Percentiles rank a stretch among this genome's conserved stretches.
Evolutionary conservation across 495 filamentous ascomycete genomes (phyloP).

Genomic region (Penicillium macrosclerotiorum): DNA sequence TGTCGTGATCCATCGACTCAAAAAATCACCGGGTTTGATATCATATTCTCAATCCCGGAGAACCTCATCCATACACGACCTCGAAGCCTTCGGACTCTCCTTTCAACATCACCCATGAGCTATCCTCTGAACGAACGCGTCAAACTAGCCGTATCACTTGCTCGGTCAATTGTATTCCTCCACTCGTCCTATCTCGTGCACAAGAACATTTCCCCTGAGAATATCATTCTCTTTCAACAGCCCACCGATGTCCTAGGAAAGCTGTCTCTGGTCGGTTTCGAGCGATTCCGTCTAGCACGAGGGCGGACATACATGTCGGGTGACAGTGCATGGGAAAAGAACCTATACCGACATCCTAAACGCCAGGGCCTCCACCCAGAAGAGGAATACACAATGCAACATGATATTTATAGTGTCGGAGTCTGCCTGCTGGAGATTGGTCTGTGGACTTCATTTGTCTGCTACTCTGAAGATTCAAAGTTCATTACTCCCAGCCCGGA

Average conservation of each 20-base stretch:
- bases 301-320: conserved; percentile 16
- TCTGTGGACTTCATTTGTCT: conserved; percentile 37
- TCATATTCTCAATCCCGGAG: not conserved
- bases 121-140: conserved; percentile 4
- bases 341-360: conserved; percentile 42
- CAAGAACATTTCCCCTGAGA: conserved; percentile 9
- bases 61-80: not conserved
- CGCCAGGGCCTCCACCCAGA: conserved; percentile 33
- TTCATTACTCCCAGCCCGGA: not conserved
- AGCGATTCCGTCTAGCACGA: conserved; percentile 19
- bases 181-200: conserved; percentile 8
- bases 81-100: not conserved
- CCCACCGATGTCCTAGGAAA: not conserved
- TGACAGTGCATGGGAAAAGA: conserved; percentile 32
- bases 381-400: conserved; percentile 40
- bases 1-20: not conserved
- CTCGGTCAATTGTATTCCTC: conserved; percentile 3
- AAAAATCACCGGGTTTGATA: not conserved
- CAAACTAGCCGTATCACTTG: not conserved
- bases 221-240: not conserved
- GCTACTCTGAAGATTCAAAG: conserved; percentile 4
- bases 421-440: conserved; percentile 47
- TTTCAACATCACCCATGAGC: too few species aligned
- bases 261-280: conserved; percentile 7
- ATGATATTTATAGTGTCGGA: conserved; percentile 51